Evolutionary conservation across 345 rosid species (phyloP).

Genomic region (Erodium maritimum): DNA sequence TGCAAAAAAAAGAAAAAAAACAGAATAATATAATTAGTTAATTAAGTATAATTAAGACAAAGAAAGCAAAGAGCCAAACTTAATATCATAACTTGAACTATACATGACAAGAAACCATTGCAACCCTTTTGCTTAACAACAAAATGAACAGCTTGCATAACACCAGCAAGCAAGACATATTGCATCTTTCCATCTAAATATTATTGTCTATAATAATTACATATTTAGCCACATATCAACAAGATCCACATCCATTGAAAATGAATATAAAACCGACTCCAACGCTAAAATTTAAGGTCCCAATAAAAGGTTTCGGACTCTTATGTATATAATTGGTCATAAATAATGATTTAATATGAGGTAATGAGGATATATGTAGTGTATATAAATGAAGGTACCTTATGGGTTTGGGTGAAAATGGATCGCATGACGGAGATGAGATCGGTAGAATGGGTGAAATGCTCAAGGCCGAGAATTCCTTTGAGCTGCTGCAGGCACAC

Average conservation of each 20-base stretch:
- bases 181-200: not conserved
- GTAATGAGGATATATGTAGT: too few species aligned
- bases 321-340: too few species aligned
- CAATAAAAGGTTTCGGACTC: too few species aligned
- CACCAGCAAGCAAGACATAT: too few species aligned
- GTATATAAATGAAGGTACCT: slow-evolving; percentile 24
- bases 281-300: too few species aligned
- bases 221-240: too few species aligned
- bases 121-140: not conserved
- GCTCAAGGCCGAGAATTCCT: slow-evolving; percentile 63
- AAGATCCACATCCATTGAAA: too few species aligned
- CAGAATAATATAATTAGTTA: not conserved
- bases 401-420: slow-evolving; percentile 54
- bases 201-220: not conserved
- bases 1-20: slow-evolving; percentile 17
- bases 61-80: not conserved
- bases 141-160: not conserved
- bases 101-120: not conserved
- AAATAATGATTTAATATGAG: too few species aligned
- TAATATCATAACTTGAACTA: not conserved
- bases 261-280: too few species aligned
- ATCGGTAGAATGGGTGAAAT: slow-evolving; percentile 65
- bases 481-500: slow-evolving; percentile 76
- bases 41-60: not conserved
- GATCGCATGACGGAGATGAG: slow-evolving; percentile 63